Percentiles rank a stretch among this genome's conserved stretches.
Evolutionary conservation across 2,329 filamentous ascomycete genomes (phyloP).

Genomic region (Pseudopyricularia cyperi): DNA sequence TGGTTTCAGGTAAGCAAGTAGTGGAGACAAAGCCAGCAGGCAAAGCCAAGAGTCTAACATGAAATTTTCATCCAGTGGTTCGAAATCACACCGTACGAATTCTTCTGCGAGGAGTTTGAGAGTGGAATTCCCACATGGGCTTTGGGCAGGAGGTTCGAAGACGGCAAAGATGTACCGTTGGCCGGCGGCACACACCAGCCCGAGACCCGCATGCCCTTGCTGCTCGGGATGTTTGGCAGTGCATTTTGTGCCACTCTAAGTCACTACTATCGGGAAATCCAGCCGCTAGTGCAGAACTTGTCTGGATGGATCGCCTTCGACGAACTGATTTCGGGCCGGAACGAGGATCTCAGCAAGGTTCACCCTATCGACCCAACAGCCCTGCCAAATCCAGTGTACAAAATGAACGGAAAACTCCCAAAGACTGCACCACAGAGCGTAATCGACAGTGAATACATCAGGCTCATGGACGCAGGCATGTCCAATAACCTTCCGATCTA

Average conservation of each 20-base stretch:
- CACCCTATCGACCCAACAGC: conserved; percentile 88
- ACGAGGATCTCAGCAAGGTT: conserved; percentile 76
- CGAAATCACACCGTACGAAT: conserved; percentile 86
- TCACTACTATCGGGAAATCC: conserved; percentile 90
- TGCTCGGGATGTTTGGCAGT: conserved; percentile 92
- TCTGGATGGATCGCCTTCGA: conserved; percentile 68
- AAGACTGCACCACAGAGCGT: conserved; percentile 67
- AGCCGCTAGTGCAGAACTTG: conserved; percentile 65
- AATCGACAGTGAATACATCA: conserved; percentile 56
- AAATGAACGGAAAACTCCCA: conserved; percentile 62
- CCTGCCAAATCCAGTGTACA: conserved; percentile 80
- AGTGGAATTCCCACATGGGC: conserved; percentile 95
- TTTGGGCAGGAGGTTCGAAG: conserved; percentile 68
- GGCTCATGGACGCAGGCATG: conserved; percentile 96
- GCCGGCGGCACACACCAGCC: conserved; percentile 60
- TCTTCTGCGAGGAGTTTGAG: conserved; percentile 84
- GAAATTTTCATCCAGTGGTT: conserved; percentile 49
- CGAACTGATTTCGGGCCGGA: conserved; percentile 67
- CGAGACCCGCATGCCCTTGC: conserved; percentile 68
- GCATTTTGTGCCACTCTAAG: conserved; percentile 92
- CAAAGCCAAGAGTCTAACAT: not conserved
- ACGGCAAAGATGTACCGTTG: conserved; percentile 48
- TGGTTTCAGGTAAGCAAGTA: conserved; percentile 58
- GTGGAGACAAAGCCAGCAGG: not conserved
- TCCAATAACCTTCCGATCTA: conserved; percentile 97